Percentiles rank a stretch among this genome's conserved stretches.
Evolutionary conservation across 371 early-diverging fungal species (phyloP).

Genomic region (Coemansia sp.): DNA sequence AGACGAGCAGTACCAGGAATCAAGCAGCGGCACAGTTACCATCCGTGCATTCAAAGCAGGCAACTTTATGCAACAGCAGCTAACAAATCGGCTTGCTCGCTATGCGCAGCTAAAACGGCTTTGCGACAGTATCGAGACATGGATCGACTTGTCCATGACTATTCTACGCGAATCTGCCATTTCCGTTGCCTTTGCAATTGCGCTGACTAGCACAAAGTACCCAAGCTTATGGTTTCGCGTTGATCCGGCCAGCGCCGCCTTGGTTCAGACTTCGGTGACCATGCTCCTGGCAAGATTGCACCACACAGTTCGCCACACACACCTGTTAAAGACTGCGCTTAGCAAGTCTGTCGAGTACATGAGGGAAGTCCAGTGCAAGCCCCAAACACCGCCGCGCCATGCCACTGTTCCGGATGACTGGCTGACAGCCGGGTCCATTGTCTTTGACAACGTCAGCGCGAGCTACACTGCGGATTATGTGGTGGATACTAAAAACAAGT

Average conservation of each 20-base stretch:
- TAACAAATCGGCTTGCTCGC: conserved; percentile 64
- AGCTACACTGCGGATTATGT: conserved; percentile 52
- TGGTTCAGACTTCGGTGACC: conserved; percentile 23
- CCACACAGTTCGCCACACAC: conserved; percentile 39
- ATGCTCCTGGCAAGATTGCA: conserved; percentile 37
- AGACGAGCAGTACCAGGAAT: conserved; percentile 73
- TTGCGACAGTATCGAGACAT: conserved; percentile 75
- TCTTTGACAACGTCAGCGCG: conserved; percentile 25
- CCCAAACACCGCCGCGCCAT: not conserved
- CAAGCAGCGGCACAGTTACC: conserved; percentile 64
- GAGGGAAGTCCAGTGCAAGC: conserved; percentile 63
- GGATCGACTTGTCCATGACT: conserved; percentile 69
- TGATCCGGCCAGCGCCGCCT: conserved; percentile 52
- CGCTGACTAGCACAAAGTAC: conserved; percentile 23
- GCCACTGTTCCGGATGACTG: conserved; percentile 52
- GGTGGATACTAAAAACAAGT: not conserved
- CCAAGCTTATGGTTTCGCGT: not conserved
- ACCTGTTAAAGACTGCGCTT: conserved; percentile 40
- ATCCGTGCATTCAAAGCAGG: conserved; percentile 75
- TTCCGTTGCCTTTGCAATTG: conserved; percentile 60
- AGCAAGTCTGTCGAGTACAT: conserved; percentile 82
- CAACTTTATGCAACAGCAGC: conserved; percentile 63
- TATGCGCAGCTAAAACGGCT: conserved; percentile 75
- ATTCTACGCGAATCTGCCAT: conserved; percentile 71
- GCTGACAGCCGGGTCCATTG: conserved; percentile 57